Evolutionary conservation across 805 yeast species (phyloP), one percentile per base, ranked within the genome.

Genomic region (Barnettozyma salicaria): DNA sequence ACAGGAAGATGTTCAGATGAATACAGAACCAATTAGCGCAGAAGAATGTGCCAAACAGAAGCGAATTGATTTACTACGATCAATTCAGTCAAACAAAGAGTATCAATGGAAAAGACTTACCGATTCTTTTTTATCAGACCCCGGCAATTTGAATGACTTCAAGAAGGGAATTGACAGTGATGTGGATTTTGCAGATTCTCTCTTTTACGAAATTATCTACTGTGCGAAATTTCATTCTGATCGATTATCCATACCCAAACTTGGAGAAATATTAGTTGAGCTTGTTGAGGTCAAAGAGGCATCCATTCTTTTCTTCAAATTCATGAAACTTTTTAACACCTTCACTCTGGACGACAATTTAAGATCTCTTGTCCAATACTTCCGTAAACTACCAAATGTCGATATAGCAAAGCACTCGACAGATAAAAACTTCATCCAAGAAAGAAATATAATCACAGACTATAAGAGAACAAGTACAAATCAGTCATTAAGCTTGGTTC

Each of bases 381-480:
- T 59, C 29, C 54, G 49, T 26, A 53, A 46, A 40, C 38, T 60
- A 3, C 50, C 50, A 31, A 37, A 37, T 3, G 19, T 33, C 9
- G 44, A 46, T 3, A 29, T 49, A 8, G 47, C 42, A 4, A 45
- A 37, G n/a, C 39, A 45, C 20, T 22, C 49, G 3, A 27, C 32
- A 6, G 44, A 48, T 28, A 45, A 67, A 55, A 50, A 61, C 49
- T 64, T 64, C 54, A 63, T 77, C 37, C 65, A 65, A 45, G 58
- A 56, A 50, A 18, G 45, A 11, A 25, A 19, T 4, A 16, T 42
- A 8, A 33, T 49, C 10, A 19, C 27, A 3, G 43, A 40, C 7
- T 37, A 36, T 19, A 36, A 36, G 11, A 31, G 33, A 12, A 23
- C 24, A 11, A 36, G 18, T 6, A 19, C 17, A 9, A 20, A 21